A percentile compares a stretch with the other conserved stretches of the same genome.
These are phyloP conservation scores for Auriscalpium microsporum DNA, from an alignment of 768 basidiomycete species.

Conservation along the genomic window DNA sequence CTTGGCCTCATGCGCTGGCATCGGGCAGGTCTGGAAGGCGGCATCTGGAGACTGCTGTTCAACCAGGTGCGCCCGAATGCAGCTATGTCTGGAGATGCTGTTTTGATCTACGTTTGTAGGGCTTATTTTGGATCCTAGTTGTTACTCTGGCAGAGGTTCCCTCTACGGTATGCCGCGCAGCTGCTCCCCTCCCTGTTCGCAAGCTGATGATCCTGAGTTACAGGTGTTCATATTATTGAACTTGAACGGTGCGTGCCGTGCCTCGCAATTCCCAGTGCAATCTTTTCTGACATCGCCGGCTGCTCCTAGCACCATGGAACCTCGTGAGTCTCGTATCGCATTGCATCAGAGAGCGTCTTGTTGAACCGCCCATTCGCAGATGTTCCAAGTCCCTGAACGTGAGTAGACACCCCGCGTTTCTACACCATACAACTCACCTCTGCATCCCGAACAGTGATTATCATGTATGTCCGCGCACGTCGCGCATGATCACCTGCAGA, in stretches of 20 bases:
- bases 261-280: not conserved
- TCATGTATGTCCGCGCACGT: conserved; percentile 1
- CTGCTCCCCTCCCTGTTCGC: not conserved
- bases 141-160: conserved; percentile 11
- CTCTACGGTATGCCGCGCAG: conserved; percentile 1
- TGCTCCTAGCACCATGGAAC: conserved; percentile 4
- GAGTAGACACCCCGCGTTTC: not conserved
- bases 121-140: conserved; percentile 8
- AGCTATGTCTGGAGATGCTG: not conserved
- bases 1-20: conserved; percentile 7
- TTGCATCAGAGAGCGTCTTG: not conserved
- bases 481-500: not conserved
- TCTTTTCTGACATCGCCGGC: not conserved
- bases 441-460: conserved; percentile 3
- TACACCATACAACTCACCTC: not conserved
- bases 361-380: not conserved
- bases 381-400: conserved; percentile 12
- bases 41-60: conserved; percentile 10
- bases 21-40: conserved; percentile 3
- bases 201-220: not conserved
- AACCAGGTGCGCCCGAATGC: not conserved
- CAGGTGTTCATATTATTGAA: conserved; percentile 7
- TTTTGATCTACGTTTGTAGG: not conserved
- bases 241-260: conserved; percentile 3
- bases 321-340: conserved; percentile 1